phyloP scores from a whole-genome alignment of 257 asterid genomes.

The Eustoma russellianum region DNA sequence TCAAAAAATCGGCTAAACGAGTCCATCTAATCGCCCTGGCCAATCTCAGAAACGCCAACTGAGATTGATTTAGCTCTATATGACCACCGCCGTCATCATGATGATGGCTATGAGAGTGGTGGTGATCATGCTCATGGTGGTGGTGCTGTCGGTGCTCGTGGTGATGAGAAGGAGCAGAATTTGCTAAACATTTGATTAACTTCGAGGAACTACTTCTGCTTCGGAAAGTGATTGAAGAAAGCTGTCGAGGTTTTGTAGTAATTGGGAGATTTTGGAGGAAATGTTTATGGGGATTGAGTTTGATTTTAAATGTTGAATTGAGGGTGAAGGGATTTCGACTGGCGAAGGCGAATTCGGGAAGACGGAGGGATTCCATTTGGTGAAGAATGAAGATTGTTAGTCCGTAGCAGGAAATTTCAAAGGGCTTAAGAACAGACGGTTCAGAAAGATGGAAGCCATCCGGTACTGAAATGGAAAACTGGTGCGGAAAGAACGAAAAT shows the following conservation, averaged over 20 bases:
- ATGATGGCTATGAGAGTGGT: constrained; percentile 17
- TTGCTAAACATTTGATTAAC: constrained; percentile 8
- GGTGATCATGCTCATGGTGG: constrained; percentile 20
- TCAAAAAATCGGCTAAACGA: constrained; percentile 51
- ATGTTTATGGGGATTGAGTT: constrained; percentile 2
- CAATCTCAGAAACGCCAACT: constrained; percentile 45
- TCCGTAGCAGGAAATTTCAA: not conserved
- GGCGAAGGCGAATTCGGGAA: constrained; percentile 1
- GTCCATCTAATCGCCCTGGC: constrained; percentile 64
- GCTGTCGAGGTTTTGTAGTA: not conserved
- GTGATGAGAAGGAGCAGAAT: constrained; percentile 20
- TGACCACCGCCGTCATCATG: constrained; percentile 24
- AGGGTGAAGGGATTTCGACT: not conserved
- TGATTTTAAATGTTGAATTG: not conserved
- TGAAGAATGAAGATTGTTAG: not conserved
- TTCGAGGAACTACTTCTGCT: not conserved
- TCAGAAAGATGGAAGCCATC: not conserved
- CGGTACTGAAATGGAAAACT: not conserved
- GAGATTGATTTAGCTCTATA: constrained; percentile 46
- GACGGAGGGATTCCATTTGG: constrained; percentile 7
- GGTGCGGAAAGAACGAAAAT: not conserved
- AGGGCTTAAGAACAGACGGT: no score
- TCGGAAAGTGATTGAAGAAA: constrained; percentile 6
- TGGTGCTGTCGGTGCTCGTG: constrained; percentile 17
- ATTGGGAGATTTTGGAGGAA: not conserved